A percentile compares a stretch with the other conserved stretches of the same genome.
Evolutionary conservation across 2,329 filamentous ascomycete genomes (phyloP).

Genomic region (Trichoderma sp.): DNA sequence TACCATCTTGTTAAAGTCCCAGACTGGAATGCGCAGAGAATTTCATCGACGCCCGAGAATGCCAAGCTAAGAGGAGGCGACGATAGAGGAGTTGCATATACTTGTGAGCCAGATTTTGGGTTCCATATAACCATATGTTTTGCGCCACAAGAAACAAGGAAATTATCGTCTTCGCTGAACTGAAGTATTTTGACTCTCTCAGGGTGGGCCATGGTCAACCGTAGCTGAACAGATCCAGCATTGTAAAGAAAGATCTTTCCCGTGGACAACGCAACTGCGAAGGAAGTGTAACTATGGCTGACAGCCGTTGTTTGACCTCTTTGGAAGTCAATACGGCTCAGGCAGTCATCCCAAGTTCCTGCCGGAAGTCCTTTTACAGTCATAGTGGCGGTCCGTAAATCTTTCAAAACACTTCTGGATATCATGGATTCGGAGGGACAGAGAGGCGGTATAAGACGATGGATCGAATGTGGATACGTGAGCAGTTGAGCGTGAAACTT

Average conservation of each 20-base stretch:
- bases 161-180: slow-evolving; percentile 14
- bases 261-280: background rate
- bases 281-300: background rate
- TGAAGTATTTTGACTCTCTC: background rate
- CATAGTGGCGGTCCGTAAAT: background rate
- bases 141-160: background rate
- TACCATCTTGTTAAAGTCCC: slow-evolving; percentile 6
- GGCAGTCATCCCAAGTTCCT: background rate
- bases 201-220: background rate
- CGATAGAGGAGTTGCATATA: background rate
- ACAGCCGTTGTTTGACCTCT: background rate
- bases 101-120: background rate
- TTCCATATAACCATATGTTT: slow-evolving; percentile 2
- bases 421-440: slow-evolving; percentile 11
- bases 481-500: slow-evolving; percentile 4
- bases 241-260: slow-evolving; percentile 2
- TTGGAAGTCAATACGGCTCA: slow-evolving; percentile 4
- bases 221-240: background rate
- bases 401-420: background rate
- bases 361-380: background rate
- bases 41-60: background rate
- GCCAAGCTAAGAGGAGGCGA: background rate
- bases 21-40: background rate
- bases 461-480: background rate
- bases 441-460: slow-evolving; percentile 1